phyloP scores from a whole-genome alignment of 116 monocot genomes.

The Zostera marina region DNA sequence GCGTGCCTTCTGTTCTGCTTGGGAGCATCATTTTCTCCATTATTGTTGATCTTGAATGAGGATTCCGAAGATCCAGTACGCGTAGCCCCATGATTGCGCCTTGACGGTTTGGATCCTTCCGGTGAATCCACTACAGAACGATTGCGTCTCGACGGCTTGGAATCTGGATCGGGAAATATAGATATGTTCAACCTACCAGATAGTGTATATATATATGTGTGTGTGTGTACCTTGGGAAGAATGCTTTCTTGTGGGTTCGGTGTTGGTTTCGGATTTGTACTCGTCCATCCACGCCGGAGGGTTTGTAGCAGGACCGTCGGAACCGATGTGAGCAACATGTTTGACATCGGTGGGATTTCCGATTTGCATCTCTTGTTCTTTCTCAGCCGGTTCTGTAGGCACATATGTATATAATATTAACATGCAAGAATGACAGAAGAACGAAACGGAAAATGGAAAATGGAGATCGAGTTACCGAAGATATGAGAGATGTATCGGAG shows the following conservation, averaged over 20 bases:
- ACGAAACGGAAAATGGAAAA: background rate
- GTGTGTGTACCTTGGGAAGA: background rate
- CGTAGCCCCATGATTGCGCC: background rate
- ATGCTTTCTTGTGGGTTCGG: background rate
- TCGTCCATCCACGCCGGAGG: slow-evolving; percentile 1
- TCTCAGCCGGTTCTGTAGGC: slow-evolving; percentile 4
- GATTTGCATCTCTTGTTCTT: slow-evolving; percentile 43
- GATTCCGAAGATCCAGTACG: background rate
- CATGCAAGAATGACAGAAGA: background rate
- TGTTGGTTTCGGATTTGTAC: background rate
- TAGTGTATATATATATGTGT: background rate
- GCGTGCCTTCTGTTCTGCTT: too few species aligned
- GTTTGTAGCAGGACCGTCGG: slow-evolving; percentile 15
- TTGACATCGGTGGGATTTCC: slow-evolving; percentile 36
- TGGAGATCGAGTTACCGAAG: slow-evolving; percentile 29
- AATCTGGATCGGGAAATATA: background rate
- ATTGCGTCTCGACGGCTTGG: background rate
- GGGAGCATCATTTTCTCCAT: too few species aligned
- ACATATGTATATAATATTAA: background rate
- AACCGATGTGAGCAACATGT: slow-evolving; percentile 45
- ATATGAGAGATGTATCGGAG: slow-evolving; percentile 58
- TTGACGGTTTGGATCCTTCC: background rate
- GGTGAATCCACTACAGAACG: background rate
- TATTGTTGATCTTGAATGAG: too few species aligned
- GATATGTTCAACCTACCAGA: background rate